Conservation (phyloP, 345 rosid genomes). For the Eutrema japonicum region DNA sequence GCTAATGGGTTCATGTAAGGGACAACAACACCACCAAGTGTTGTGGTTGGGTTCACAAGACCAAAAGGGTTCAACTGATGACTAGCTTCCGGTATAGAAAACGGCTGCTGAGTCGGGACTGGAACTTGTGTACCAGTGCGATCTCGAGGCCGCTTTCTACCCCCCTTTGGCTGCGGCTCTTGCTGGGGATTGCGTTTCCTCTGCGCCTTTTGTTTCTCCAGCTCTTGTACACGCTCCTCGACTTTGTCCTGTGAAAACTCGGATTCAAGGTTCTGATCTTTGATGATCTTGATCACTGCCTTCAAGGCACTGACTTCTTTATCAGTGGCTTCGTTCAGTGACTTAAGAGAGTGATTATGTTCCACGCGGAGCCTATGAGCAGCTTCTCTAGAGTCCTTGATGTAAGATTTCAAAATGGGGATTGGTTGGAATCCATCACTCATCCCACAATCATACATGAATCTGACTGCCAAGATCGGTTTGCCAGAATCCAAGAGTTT, state of each 20-base stretch:
- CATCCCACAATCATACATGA: constrained; percentile 67
- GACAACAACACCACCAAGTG: constrained; percentile 34
- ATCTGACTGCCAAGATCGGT: constrained; percentile 57
- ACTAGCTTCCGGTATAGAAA: constrained; percentile 45
- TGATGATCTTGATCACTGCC: constrained; percentile 59
- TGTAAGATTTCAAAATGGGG: constrained; percentile 53
- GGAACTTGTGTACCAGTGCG: constrained; percentile 13
- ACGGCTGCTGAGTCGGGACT: constrained; percentile 29
- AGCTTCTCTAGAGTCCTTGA: constrained; percentile 47
- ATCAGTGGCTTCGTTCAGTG: constrained; percentile 58
- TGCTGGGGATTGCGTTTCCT: constrained; percentile 52
- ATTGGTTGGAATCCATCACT: constrained; percentile 59
- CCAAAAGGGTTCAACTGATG: constrained; percentile 49
- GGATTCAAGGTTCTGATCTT: constrained; percentile 60
- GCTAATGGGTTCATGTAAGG: constrained; percentile 50
- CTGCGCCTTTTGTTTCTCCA: constrained; percentile 67
- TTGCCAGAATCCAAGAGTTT: constrained; percentile 62
- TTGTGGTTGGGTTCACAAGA: constrained; percentile 44
- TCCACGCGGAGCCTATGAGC: constrained; percentile 46
- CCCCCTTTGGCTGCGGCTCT: constrained; percentile 14
- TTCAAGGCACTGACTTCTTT: constrained; percentile 64
- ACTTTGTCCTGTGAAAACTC: constrained; percentile 50
- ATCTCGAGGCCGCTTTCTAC: constrained; percentile 29
- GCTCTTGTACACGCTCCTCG: constrained; percentile 59
- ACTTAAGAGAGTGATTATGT: constrained; percentile 52